These are phyloP conservation scores for Asterophora parasitica DNA, from an alignment of 768 basidiomycete genomes.

Conservation along the genomic window DNA sequence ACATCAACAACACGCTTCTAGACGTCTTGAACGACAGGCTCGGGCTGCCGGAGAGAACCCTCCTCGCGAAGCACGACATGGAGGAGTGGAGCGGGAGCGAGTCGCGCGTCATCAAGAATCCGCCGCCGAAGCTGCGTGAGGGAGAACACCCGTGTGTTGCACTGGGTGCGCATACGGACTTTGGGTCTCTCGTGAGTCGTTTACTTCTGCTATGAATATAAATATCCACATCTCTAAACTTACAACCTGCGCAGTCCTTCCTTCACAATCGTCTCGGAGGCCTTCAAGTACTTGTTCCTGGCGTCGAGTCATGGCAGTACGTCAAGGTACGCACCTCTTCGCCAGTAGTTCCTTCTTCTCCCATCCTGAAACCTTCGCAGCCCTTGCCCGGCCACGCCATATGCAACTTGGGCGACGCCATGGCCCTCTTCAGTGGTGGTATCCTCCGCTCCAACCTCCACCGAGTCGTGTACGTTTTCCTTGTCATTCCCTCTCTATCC, in stretches of 20 bases:
- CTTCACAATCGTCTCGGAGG: constrained; percentile 69
- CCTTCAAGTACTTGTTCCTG: constrained; percentile 62
- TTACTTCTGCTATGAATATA: constrained; percentile 10
- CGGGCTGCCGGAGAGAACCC: constrained; percentile 44
- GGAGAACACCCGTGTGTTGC: background rate
- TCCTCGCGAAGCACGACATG: constrained; percentile 37
- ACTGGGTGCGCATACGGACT: constrained; percentile 65
- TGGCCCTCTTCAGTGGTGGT: constrained; percentile 18
- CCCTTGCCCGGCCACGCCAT: constrained; percentile 50
- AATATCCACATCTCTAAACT: constrained; percentile 26
- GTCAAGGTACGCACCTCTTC: constrained; percentile 50
- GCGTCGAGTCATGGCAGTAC: constrained; percentile 60
- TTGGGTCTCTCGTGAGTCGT: constrained; percentile 57
- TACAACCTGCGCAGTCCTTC: constrained; percentile 46
- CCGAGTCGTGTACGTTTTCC: constrained; percentile 11
- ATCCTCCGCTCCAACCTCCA: constrained; percentile 20
- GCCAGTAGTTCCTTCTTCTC: background rate
- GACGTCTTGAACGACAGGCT: constrained; percentile 54
- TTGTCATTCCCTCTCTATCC: background rate
- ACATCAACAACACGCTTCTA: constrained; percentile 49
- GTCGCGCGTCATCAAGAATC: constrained; percentile 47
- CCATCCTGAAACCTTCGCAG: constrained; percentile 13
- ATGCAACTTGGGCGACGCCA: constrained; percentile 42
- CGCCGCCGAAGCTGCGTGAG: constrained; percentile 27
- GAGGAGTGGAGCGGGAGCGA: constrained; percentile 55